Base-by-base conservation (phyloP, 371 early-diverging fungal species). In the Rhizomucor pusillus region DNA sequence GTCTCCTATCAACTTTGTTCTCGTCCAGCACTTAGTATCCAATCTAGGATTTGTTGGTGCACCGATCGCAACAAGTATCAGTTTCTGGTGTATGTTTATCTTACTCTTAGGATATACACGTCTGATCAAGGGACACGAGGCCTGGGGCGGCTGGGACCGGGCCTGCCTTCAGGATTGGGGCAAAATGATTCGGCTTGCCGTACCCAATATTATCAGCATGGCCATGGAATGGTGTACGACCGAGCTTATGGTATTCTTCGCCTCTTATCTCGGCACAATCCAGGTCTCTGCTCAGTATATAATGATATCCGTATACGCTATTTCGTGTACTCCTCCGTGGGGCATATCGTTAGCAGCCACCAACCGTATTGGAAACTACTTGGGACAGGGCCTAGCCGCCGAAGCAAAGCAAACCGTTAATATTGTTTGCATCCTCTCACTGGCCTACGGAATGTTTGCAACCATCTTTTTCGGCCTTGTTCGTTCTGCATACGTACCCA, bases 251-350 rank as follows among this genome's bases (percentile, higher is more conserved):
- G 90, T 92, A 0, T 69, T 95, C 52, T 87, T 86, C 0, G 89
- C 93, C 3, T 82, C 82, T 44, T 85, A 82, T 52, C 65, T 94
- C 5, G 90, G 93, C 22, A 87, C 84, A 13, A 57, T 67, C 3
- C 73, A 81, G n/a, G 76, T 96, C 9, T 65, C 94, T 4, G 88
- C 92, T 12, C 92, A 92, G 52, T 78, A 84, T 40, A 76, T 91
- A 37, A 75, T 49, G 29, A 56, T 56, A 48, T 47, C 56, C 5
- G 47, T 48, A 1, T 47, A 47, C 22, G 48, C 40, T 24, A 41
- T 56, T 1, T 40, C 47, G 5, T 47, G 47, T 25, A 56, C 56
- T 14, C 20, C 90, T 86, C 82, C 84, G 2, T 77, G 77, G 40
- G 86, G 85, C 24, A 62, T 91, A n/a, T 70, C 82, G 36, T 75